These are phyloP conservation scores for Chalara sp. DNA, from an alignment of 2,329 filamentous ascomycete genomes.

Conservation along the genomic window DNA sequence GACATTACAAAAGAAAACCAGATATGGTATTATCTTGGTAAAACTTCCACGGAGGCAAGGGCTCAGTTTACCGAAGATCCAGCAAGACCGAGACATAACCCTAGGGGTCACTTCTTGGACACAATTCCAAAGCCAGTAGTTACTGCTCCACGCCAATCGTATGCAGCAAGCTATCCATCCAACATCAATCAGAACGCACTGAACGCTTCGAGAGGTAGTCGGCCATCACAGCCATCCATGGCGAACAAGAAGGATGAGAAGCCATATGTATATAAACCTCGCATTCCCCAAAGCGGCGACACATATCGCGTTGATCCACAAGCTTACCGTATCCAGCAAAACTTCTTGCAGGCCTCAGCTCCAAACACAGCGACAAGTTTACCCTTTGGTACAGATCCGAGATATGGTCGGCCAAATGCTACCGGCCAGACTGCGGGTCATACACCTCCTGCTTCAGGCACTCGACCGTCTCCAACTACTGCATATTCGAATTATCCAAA, in stretches of 20 bases:
- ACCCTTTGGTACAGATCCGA: constrained; percentile 25
- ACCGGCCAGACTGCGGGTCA: background rate
- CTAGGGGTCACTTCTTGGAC: constrained; percentile 66
- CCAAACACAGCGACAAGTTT: constrained; percentile 3
- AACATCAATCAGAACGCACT: constrained; percentile 14
- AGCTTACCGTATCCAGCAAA: constrained; percentile 26
- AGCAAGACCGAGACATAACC: constrained; percentile 50
- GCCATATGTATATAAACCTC: constrained; percentile 48
- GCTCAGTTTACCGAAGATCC: constrained; percentile 85
- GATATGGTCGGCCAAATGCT: constrained; percentile 8
- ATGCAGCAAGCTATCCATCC: constrained; percentile 25
- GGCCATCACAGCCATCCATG: constrained; percentile 22
- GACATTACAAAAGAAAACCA: constrained; percentile 67
- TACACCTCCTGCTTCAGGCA: background rate
- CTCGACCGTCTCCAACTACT: background rate
- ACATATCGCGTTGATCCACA: constrained; percentile 24
- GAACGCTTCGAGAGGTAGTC: constrained; percentile 25
- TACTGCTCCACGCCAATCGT: constrained; percentile 30
- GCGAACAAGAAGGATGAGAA: constrained; percentile 32
- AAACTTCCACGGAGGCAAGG: constrained; percentile 80
- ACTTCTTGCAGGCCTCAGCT: constrained; percentile 24
- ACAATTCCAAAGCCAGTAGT: constrained; percentile 51
- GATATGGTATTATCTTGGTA: constrained; percentile 84
- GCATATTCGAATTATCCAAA: background rate
- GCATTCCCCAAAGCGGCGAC: constrained; percentile 10